A percentile compares a stretch with the other conserved stretches of the same genome.
Conservation (phyloP, 179 eudicot genomes). For the Pouteria campechiana region DNA sequence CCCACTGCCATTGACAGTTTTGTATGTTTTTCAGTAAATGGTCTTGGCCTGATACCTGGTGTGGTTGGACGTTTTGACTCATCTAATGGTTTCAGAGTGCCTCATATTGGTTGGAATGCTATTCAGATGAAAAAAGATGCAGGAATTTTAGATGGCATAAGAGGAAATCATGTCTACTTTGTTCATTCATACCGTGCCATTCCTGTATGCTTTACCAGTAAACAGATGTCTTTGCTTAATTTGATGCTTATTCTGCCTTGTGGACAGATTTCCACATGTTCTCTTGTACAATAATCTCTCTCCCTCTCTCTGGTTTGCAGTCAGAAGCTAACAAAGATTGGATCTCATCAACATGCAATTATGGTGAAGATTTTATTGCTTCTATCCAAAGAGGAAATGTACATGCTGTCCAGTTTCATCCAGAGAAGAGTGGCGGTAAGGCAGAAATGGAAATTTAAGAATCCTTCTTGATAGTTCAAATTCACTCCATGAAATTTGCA, state of each 20-base stretch:
- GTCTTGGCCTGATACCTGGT: constrained; percentile 96
- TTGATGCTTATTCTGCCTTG: too few relatives aligned
- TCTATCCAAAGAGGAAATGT: constrained; percentile 83
- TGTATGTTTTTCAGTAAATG: constrained; percentile 57
- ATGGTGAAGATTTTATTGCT: constrained; percentile 80
- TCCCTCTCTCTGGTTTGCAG: too few relatives aligned
- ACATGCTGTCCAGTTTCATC: constrained; percentile 95
- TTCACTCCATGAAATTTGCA: too few relatives aligned
- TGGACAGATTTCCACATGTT: too few relatives aligned
- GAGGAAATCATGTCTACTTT: constrained; percentile 76
- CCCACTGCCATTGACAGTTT: constrained; percentile 1
- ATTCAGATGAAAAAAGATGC: constrained; percentile 53
- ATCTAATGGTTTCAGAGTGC: constrained; percentile 61
- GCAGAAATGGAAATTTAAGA: too few relatives aligned
- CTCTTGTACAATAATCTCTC: too few relatives aligned
- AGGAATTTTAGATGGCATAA: constrained; percentile 66
- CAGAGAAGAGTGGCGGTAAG: constrained; percentile 98
- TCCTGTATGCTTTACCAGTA: constrained; percentile 40
- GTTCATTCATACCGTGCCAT: constrained; percentile 96
- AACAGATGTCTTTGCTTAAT: not conserved
- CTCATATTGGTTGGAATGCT: constrained; percentile 98
- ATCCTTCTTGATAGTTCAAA: too few relatives aligned
- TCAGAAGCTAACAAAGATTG: constrained; percentile 78
- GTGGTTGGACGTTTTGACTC: constrained; percentile 92
- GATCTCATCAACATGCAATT: constrained; percentile 88